Percentiles rank a stretch among this genome's conserved stretches.
Evolutionary conservation across 306 rosid species (phyloP).

Genomic region (Malus fusca): DNA sequence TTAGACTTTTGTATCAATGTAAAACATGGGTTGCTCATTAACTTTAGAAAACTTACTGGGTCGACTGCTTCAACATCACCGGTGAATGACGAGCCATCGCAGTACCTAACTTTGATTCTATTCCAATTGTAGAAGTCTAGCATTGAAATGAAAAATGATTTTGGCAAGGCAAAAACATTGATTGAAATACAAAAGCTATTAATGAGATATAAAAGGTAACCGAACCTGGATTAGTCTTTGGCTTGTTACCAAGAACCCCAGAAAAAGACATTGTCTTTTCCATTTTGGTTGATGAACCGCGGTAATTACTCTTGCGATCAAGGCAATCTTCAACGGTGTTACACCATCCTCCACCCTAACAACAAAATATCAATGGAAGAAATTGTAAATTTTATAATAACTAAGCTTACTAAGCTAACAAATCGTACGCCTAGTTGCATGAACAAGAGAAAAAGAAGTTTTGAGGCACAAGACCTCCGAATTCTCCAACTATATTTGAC

Average conservation of each 20-base stretch:
- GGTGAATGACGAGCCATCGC: constrained; percentile 94
- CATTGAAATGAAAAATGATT: not conserved
- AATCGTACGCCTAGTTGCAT: too few species aligned
- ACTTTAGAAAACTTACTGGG: constrained; percentile 54
- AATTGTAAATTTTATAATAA: not conserved
- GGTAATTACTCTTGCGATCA: constrained; percentile 47
- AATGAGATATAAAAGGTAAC: not conserved
- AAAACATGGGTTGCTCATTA: not conserved
- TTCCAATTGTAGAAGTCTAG: constrained; percentile 90
- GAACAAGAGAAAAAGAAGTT: too few species aligned
- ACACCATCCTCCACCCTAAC: constrained; percentile 98
- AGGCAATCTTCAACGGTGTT: constrained; percentile 77
- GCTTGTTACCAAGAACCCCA: constrained; percentile 52
- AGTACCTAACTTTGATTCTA: constrained; percentile 78
- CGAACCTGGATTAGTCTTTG: constrained; percentile 70
- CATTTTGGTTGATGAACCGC: constrained; percentile 83
- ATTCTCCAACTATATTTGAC: too few species aligned
- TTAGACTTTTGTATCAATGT: not conserved
- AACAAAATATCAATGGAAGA: constrained; percentile 2
- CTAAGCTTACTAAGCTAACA: too few species aligned
- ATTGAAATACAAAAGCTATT: too few species aligned
- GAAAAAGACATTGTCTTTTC: constrained; percentile 54
- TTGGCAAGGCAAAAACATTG: not conserved
- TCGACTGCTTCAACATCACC: constrained; percentile 77
- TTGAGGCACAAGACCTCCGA: too few species aligned